Conservation (phyloP, 2,329 filamentous ascomycete species). For the Kalmusia sp. region DNA sequence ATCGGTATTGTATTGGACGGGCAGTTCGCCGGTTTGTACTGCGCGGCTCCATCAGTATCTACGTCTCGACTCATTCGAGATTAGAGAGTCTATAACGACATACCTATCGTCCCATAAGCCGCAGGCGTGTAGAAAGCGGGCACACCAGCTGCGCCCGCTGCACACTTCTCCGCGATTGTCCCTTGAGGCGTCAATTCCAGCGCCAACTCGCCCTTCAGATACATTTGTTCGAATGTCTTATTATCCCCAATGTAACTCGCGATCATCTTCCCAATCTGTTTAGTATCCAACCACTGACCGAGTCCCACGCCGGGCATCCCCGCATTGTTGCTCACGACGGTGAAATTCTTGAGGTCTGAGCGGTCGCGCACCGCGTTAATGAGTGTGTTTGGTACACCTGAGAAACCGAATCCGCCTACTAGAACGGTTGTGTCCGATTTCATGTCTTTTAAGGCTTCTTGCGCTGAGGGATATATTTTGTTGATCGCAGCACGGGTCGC, state of each 20-base stretch:
- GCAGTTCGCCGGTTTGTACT: conserved; percentile 73
- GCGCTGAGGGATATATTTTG: conserved; percentile 47
- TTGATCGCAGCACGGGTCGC: conserved; percentile 43
- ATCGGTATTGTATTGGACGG: conserved; percentile 65
- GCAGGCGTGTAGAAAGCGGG: conserved; percentile 84
- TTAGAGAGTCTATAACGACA: conserved; percentile 1
- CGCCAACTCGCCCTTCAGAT: conserved; percentile 75
- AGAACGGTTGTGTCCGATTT: conserved; percentile 46
- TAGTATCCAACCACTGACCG: conserved; percentile 70
- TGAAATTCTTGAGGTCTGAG: conserved; percentile 57
- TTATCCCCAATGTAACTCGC: conserved; percentile 80
- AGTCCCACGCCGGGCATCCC: conserved; percentile 74
- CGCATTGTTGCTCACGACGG: conserved; percentile 82
- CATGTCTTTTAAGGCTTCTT: conserved; percentile 49
- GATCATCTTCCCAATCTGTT: conserved; percentile 75
- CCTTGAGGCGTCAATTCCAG: conserved; percentile 81
- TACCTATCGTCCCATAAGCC: conserved; percentile 65
- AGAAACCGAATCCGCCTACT: conserved; percentile 49
- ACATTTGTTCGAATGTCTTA: conserved; percentile 77
- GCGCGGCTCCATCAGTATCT: conserved; percentile 10
- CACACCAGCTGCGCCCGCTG: conserved; percentile 77
- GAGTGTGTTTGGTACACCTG: conserved; percentile 48
- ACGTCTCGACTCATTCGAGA: not conserved
- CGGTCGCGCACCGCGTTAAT: conserved; percentile 49
- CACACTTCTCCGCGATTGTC: conserved; percentile 74